Base-by-base conservation (phyloP, 2,329 filamentous ascomycete species). In the Arthroderma uncinatum region DNA sequence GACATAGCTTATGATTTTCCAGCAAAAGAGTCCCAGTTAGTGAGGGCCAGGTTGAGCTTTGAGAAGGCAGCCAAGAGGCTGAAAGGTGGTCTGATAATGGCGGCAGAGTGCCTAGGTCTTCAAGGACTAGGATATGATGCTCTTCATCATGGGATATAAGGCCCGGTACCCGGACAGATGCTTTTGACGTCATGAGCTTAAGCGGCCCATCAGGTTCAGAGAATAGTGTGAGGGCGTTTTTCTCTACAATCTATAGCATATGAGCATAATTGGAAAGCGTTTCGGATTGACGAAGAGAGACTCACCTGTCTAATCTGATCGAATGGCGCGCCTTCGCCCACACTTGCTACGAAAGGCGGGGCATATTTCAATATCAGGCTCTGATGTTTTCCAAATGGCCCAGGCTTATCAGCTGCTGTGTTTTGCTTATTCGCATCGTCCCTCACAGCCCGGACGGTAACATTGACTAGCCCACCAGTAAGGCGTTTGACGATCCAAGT, bases 281-380 rank as follows among this genome's bases (percentile, higher is more conserved):
- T n/a, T n/a, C n/a, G n/a, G n/a, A n/a, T n/a, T n/a, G n/a, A n/a
- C 25, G 10, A 34, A 34, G n/a, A 53, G 12, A 25, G 23, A 16
- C 8, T 33, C 21, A 54, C 56, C 56, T 56, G 37, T 40, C 56
- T 58, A 12, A 40, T 47, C n/a, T 54, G 56, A 30, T 57, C 58
- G 39, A 60, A 58, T 19, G 56, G 48, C 1, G 33, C 58, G 12
- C 30, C 36, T 37, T 56, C 56, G 2, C 58, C 48, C 21, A 54
- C 21, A 5, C 42, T 36, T 2, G 39, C 56, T 19, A 52, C 54
- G 16, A 50, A 60, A 16, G 54, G 56, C 4, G 47, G 54, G 9
- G 56, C 56, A 56, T 58, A 60, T 39, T 58, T 60, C 53, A 58
- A 30, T 50, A 60, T 54, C 53, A 60, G 44, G 42, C 53, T 56